A percentile compares a stretch with the other conserved stretches of the same genome.
Evolutionary conservation across 2,329 filamentous ascomycete genomes (phyloP).

Genomic region (Aspergillus amoenus): DNA sequence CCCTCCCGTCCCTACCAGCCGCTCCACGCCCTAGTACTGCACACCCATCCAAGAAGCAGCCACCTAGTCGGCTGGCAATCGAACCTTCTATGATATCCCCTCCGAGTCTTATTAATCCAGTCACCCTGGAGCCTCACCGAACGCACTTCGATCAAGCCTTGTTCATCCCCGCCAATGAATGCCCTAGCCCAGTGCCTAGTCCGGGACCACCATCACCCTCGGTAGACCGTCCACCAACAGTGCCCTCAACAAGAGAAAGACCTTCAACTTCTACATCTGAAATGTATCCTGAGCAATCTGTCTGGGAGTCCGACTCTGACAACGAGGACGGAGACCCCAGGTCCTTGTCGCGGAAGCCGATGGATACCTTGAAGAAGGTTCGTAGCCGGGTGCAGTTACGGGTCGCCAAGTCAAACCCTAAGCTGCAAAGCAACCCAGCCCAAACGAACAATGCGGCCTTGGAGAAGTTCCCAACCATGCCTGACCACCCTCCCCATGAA

Average conservation of each 20-base stretch:
- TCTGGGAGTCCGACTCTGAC: conserved; percentile 43
- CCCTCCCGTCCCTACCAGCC: conserved; percentile 32
- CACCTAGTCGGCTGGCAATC: conserved; percentile 29
- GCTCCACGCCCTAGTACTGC: conserved; percentile 23
- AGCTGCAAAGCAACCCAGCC: conserved; percentile 27
- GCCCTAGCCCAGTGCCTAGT: conserved; percentile 37
- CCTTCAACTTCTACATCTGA: conserved; percentile 37
- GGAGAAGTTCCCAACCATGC: conserved; percentile 32
- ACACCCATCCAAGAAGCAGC: conserved; percentile 24
- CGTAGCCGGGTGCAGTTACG: conserved; percentile 41
- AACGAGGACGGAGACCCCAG: conserved; percentile 34
- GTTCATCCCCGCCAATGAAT: conserved; percentile 41
- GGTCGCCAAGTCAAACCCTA: conserved; percentile 37
- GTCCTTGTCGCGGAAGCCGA: conserved; percentile 37
- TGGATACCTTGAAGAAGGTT: conserved; percentile 41
- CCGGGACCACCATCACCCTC: conserved; percentile 31
- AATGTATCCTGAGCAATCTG: conserved; percentile 36
- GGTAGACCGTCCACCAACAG: conserved; percentile 29
- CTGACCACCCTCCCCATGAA: conserved; percentile 22
- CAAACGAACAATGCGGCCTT: conserved; percentile 17
- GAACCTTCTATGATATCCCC: conserved; percentile 42
- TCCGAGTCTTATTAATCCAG: conserved; percentile 37
- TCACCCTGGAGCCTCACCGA: conserved; percentile 40
- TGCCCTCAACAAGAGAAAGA: conserved; percentile 27
- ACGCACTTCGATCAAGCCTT: conserved; percentile 41